Percentiles rank a stretch among this genome's conserved stretches.
Evolutionary conservation across 208 protist species (phyloP).

Genomic region (Trichomonas tenax): DNA sequence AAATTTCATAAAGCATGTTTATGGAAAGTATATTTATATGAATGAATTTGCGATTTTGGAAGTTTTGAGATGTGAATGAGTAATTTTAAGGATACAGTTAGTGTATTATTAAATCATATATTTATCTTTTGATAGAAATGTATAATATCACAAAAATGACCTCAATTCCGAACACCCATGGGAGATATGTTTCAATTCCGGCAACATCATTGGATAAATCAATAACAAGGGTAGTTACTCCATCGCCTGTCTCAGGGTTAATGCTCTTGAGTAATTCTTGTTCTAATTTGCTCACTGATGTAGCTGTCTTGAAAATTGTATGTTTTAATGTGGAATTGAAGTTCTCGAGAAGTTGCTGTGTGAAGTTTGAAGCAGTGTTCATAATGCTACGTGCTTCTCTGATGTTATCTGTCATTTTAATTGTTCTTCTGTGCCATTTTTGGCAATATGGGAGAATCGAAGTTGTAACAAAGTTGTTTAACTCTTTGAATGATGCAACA

Average conservation of each 20-base stretch:
- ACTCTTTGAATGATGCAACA: neutral
- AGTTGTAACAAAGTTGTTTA: neutral
- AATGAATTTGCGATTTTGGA: too few species aligned
- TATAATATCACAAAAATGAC: too few species aligned
- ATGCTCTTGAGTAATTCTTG: neutral
- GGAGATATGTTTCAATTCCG: neutral
- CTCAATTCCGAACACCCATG: neutral
- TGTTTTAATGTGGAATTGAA: neutral
- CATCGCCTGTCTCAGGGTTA: neutral
- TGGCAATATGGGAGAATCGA: neutral
- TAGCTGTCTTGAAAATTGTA: neutral
- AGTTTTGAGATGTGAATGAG: too few species aligned
- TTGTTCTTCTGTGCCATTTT: neutral
- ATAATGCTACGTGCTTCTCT: neutral
- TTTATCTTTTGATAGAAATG: too few species aligned
- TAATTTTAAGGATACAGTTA: too few species aligned
- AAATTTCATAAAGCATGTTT: too few species aligned
- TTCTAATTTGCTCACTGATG: neutral
- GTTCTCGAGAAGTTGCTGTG: neutral
- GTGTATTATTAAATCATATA: too few species aligned
- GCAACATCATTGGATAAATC: neutral
- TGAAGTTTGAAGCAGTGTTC: neutral
- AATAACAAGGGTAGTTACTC: neutral
- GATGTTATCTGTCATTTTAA: neutral
- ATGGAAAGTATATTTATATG: too few species aligned